These are phyloP conservation scores for Cryptosporidium meleagridis DNA, from an alignment of 169 alveolate species.

Conservation along the genomic window DNA sequence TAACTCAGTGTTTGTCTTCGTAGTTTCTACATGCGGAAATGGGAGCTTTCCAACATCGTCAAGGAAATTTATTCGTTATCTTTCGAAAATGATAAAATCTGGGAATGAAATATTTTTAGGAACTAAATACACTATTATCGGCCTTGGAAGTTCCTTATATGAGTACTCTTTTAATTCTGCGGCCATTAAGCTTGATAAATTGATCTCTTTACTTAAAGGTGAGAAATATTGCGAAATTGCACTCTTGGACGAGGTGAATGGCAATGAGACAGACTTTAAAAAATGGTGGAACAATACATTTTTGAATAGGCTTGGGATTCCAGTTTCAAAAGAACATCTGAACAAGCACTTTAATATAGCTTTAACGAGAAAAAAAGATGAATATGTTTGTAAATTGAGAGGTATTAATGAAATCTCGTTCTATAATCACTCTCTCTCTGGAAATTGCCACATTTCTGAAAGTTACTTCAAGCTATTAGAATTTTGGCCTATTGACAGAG, in stretches of 20 bases:
- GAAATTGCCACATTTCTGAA: slow-evolving; percentile 50
- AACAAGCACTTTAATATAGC: neutral
- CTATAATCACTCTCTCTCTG: neutral
- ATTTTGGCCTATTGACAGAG: neutral
- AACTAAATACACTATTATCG: slow-evolving; percentile 21
- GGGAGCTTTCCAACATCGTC: slow-evolving; percentile 49
- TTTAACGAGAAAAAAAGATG: neutral
- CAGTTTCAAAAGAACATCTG: neutral
- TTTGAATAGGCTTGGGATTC: neutral
- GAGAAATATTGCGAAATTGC: slow-evolving; percentile 55
- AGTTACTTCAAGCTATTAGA: slow-evolving; percentile 17
- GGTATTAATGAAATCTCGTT: neutral
- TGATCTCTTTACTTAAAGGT: slow-evolving; percentile 32
- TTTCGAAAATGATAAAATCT: slow-evolving; percentile 6
- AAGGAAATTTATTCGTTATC: neutral
- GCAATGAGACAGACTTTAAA: slow-evolving; percentile 8
- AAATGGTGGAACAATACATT: slow-evolving; percentile 47
- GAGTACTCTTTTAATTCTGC: slow-evolving; percentile 50
- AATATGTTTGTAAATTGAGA: neutral
- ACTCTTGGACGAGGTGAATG: slow-evolving; percentile 56
- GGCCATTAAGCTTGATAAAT: slow-evolving; percentile 36
- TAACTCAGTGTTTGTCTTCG: neutral
- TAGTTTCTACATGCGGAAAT: slow-evolving; percentile 53
- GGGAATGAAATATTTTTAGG: slow-evolving; percentile 20
- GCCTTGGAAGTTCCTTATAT: slow-evolving; percentile 63